Conservation (phyloP, 2,329 filamentous ascomycete species). For the Fusarium oligoseptatum region DNA sequence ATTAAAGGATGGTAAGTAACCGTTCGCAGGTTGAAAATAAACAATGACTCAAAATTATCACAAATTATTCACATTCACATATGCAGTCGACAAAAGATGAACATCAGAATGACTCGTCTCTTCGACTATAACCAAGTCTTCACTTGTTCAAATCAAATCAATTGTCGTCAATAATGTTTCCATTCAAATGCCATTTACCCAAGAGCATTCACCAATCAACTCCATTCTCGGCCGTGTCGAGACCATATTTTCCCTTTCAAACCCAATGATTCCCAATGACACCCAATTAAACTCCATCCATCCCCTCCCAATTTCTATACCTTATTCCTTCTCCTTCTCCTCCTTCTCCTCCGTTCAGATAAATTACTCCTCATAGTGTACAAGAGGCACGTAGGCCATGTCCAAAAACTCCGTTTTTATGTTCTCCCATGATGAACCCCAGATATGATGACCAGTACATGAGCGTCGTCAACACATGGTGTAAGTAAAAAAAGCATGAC, state of each 20-base stretch:
- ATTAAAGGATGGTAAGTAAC: neutral
- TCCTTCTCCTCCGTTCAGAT: neutral
- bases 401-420: slow-evolving; percentile 15
- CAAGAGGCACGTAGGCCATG: slow-evolving; percentile 14
- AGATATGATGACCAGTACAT: slow-evolving; percentile 38
- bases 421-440: slow-evolving; percentile 18
- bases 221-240: slow-evolving; percentile 1
- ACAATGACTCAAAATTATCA: neutral
- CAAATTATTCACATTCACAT: neutral
- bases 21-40: neutral
- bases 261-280: neutral
- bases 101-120: neutral
- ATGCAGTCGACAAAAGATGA: neutral
- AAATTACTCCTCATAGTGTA: slow-evolving; percentile 23
- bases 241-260: slow-evolving; percentile 1
- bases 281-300: neutral
- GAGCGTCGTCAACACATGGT: slow-evolving; percentile 39
- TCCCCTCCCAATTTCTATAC: neutral
- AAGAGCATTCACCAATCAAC: slow-evolving; percentile 1
- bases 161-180: neutral
- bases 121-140: neutral
- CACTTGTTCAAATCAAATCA: neutral
- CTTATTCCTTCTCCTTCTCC: neutral
- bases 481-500: neutral
- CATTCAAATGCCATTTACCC: slow-evolving; percentile 1